These are phyloP conservation scores for Oryza punctata DNA, from an alignment of 176 grass and related monocot genomes.

Conservation along the genomic window DNA sequence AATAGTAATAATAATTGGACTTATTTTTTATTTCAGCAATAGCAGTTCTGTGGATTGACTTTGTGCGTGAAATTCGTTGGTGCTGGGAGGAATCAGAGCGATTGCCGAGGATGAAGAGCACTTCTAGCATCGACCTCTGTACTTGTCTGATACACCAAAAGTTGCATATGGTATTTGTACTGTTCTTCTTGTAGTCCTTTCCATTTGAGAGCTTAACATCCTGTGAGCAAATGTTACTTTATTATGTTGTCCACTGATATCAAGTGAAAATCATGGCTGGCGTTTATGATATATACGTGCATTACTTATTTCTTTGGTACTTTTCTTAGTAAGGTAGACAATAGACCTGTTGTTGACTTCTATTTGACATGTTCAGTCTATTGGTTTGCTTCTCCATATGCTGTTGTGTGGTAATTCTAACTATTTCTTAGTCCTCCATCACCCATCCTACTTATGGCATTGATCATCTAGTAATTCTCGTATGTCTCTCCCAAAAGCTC, in stretches of 20 bases:
- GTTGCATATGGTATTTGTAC: conserved; percentile 82
- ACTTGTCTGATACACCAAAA: conserved; percentile 93
- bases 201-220: background rate
- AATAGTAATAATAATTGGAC: conserved; percentile 31
- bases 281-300: conserved; percentile 7
- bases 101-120: conserved; percentile 77
- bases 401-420: conserved; percentile 8
- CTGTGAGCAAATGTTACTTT: conserved; percentile 4
- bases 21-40: conserved; percentile 68
- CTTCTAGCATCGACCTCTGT: conserved; percentile 78
- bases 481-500: conserved; percentile 5
- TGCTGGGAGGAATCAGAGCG: conserved; percentile 91
- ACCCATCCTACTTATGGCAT: background rate
- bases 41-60: conserved; percentile 92
- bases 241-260: conserved; percentile 20
- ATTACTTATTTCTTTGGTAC: conserved; percentile 10
- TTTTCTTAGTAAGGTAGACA: conserved; percentile 2
- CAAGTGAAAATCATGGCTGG: background rate
- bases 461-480: background rate
- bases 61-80: conserved; percentile 98
- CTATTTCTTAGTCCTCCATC: conserved; percentile 15
- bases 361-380: background rate
- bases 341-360: background rate
- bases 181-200: conserved; percentile 11
- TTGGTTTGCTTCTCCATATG: conserved; percentile 7